Evolutionary conservation across 2,329 filamentous ascomycete genomes (phyloP).

Genomic region (Magnaporthiopsis poae): DNA sequence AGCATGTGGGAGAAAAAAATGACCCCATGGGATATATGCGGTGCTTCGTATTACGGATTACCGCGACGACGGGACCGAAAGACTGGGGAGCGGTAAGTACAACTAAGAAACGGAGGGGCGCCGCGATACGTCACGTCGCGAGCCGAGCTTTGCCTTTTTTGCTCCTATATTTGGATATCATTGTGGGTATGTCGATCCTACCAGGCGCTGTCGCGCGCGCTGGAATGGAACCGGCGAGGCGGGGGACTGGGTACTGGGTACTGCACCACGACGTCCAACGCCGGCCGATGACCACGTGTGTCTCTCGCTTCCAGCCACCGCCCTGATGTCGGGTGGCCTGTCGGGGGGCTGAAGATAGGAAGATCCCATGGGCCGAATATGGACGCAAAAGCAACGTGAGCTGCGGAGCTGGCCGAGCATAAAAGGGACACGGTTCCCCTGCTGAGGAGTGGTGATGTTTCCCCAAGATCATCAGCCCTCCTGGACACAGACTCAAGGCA

Average conservation of each 20-base stretch:
- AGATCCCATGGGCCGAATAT: no score
- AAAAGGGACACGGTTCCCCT: neutral
- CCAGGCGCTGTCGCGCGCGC: neutral
- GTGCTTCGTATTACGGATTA: constrained; percentile 6
- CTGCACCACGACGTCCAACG: no score
- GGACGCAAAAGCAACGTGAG: neutral
- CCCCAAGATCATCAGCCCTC: neutral
- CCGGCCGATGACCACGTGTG: neutral
- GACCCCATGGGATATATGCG: neutral
- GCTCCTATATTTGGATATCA: constrained; percentile 8
- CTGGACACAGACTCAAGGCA: neutral
- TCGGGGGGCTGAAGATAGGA: neutral
- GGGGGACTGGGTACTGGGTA: no score
- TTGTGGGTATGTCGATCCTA: constrained; percentile 1
- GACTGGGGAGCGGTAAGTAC: no score
- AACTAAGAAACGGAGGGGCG: neutral
- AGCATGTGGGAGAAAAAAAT: neutral
- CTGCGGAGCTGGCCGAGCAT: neutral
- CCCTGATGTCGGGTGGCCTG: neutral
- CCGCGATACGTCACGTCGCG: neutral
- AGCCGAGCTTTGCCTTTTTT: neutral
- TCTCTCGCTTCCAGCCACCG: neutral
- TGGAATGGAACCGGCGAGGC: neutral
- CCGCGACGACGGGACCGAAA: neutral
- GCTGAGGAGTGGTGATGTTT: neutral